Evolutionary conservation across 2,329 filamentous ascomycete genomes (phyloP), one percentile per base, ranked within the genome.

Genomic region (Thelonectria blattea): DNA sequence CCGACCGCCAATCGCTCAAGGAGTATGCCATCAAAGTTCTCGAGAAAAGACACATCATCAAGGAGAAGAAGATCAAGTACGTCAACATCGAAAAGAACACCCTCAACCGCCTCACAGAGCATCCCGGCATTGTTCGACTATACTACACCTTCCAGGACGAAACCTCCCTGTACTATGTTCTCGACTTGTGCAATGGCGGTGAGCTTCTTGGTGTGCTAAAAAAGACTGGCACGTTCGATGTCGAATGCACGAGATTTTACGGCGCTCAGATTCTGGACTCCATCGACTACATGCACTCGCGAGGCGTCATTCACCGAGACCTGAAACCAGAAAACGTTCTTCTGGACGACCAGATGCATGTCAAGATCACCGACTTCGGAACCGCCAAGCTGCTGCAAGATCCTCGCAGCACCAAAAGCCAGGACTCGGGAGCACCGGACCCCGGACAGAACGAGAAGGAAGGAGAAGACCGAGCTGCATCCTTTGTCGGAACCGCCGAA

Each of bases 71-170:
- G 83, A 96, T 99, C 72, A 99, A 99, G 83, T 99, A 99, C 73
- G 95, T 99, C 77, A 99, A 98, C 78, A 99, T 99, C 71, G 95
- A 99, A 78, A 97, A 97, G 80, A 94, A 99, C 78, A 98, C 95
- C 0, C 82, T 99, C 57, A 99, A 99, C 74, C 89, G 95, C 64
- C 82, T 99, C 59, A 98, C 94, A 3, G 94, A 99, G 65, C 95
- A 99, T 72, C 95, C 95, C 7, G 95, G 95, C 18, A 94, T 99
- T 61, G 93, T 99, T 58, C 91, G 95, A 64, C 83, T 99, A 45
- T 99, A 98, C 78, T 99, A 99, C 78, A 99, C 95, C 2, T 99
- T 99, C 73, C 95, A 99, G 75, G 95, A 99, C 76, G 94, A 98
- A 74, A 86, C 91, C 20, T 98, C 93, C 3, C 82, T 99, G 3